Base-by-base conservation (phyloP, 2,329 filamentous ascomycete genomes). In the Xylaria sp. region DNA sequence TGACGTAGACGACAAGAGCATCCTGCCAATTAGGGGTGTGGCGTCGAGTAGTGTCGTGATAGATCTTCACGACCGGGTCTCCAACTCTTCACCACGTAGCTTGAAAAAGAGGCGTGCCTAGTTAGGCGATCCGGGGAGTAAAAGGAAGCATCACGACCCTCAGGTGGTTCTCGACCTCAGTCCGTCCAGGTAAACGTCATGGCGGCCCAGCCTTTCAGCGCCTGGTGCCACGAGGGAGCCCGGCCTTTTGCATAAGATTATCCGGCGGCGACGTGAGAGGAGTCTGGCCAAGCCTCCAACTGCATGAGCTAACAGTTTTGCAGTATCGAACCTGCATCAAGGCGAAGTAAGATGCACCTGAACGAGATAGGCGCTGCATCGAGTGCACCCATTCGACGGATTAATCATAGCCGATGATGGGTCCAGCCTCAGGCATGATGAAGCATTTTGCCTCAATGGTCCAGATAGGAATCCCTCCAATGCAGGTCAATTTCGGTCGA, bases 21-120 rank as follows among this genome's bases (percentile, higher is more conserved):
- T 46, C 29, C 44, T 47, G 29, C 37, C 42, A 45, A 47, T 48
- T 34, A 50, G n/a, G n/a, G n/a, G 53, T 52, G 57, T 53, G 50
- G 52, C 51, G 41, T 29, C 7, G n/a, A n/a, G n/a, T n/a, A n/a
- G 43, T 48, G 44, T 55, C 42, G 41, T 39, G 50, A 48, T 37
- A 37, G 39, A 47, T 39, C 37, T 26, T 20, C 22, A 39, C 18
- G 18, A 26, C 17, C 43, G 24, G 22, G 49, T 42, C 44, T 52
- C 29, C 51, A 48, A 7, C 47, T 51, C 58, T 48, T 41, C 50
- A 50, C n/a, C n/a, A n/a, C n/a, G n/a, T n/a, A n/a, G n/a, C 58
- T 58, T 55, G 46, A 52, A 55, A 44, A 22, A 44, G 40, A 13
- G 42, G 51, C 50, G 52, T 59, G 53, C 40, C 46, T 53, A 24